phyloP scores from a whole-genome alignment of 176 grass and related monocot species.

The Miscanthus lutarioriparius region DNA sequence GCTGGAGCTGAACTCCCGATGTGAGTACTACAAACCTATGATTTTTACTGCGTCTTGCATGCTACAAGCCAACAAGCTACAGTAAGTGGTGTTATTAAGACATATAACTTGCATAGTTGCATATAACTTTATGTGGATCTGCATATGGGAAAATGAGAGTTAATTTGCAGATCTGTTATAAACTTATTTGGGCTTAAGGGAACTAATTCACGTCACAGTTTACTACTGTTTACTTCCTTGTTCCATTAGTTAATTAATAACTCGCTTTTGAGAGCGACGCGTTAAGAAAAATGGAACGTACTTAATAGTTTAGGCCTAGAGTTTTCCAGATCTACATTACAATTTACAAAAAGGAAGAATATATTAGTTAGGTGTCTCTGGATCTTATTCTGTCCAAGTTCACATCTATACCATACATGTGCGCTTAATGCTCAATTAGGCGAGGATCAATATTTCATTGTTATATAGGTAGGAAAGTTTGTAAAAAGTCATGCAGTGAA shows the following conservation, averaged over 20 bases:
- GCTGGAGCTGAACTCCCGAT: slow-evolving; percentile 22
- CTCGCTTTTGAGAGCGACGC: background rate
- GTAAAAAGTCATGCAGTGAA: background rate
- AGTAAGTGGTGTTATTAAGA: no score
- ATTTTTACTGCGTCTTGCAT: background rate
- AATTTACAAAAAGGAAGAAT: background rate
- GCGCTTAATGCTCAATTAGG: background rate
- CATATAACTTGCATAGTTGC: background rate
- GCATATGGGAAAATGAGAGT: background rate
- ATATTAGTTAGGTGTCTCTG: background rate
- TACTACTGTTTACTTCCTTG: background rate
- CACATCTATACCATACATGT: background rate
- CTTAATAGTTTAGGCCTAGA: background rate
- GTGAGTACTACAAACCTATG: slow-evolving; percentile 26
- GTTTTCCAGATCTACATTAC: background rate
- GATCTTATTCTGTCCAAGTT: slow-evolving; percentile 11
- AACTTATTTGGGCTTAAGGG: background rate
- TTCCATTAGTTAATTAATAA: background rate
- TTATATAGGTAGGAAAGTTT: background rate
- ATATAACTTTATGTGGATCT: background rate
- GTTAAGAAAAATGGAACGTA: background rate
- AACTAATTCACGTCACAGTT: background rate
- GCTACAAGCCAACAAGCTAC: no score
- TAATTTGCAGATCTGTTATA: slow-evolving; percentile 12
- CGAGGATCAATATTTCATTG: slow-evolving; percentile 34